Conservation (phyloP, 768 basidiomycete genomes). For the Rubroboletus pulcherrimus region DNA sequence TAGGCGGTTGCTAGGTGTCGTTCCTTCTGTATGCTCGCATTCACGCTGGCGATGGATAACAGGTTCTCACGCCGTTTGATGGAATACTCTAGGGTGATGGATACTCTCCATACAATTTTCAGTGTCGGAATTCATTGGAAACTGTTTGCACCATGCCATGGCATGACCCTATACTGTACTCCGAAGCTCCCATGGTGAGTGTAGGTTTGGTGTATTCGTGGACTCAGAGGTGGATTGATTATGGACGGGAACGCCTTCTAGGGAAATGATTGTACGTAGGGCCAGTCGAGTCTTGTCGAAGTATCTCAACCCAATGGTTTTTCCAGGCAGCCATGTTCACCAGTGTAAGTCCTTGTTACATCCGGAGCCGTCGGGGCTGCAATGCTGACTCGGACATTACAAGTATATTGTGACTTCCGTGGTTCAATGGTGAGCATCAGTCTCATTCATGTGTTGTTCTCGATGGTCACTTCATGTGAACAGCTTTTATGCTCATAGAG, state of each 20-base stretch:
- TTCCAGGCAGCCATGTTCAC: background rate
- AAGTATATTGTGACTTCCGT: constrained; percentile 2
- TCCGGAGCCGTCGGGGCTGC: too few species aligned
- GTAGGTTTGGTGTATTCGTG: background rate
- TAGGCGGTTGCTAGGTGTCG: background rate
- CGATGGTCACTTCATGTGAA: background rate
- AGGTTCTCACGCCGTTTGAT: background rate
- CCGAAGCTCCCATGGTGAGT: constrained; percentile 1
- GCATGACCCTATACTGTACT: background rate
- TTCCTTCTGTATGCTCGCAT: constrained; percentile 1
- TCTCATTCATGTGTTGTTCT: background rate
- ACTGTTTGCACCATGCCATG: background rate
- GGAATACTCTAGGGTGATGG: background rate
- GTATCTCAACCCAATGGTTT: background rate
- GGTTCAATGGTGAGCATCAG: constrained; percentile 10
- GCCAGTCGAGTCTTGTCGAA: background rate
- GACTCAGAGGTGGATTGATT: background rate
- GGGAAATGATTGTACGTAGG: constrained; percentile 3
- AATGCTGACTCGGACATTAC: background rate
- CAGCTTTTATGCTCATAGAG: constrained; percentile 13
- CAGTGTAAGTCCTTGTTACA: background rate
- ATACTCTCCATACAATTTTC: background rate
- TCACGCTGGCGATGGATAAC: background rate
- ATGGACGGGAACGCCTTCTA: background rate
- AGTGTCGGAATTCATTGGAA: background rate